phyloP scores from a whole-genome alignment of 306 rosid species.

The Fagus crenata region DNA sequence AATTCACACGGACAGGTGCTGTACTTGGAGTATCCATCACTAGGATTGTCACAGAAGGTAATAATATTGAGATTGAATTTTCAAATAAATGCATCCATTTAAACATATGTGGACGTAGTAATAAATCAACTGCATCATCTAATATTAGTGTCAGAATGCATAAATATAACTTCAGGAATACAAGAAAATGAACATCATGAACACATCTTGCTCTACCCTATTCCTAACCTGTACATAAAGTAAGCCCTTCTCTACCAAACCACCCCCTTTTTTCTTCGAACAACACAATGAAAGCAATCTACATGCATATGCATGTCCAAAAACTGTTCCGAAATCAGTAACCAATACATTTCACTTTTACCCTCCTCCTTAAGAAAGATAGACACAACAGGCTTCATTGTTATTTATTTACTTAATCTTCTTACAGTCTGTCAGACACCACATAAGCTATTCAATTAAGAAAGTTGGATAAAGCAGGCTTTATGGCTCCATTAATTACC shows the following conservation, averaged over 20 bases:
- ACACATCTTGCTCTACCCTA: not conserved
- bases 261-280: not conserved
- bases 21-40: slow-evolving; percentile 65
- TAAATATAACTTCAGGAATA: not conserved
- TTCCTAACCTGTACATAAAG: not conserved
- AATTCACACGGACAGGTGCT: slow-evolving; percentile 53
- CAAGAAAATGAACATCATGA: not conserved
- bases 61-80: slow-evolving; percentile 15
- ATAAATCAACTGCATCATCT: slow-evolving; percentile 18
- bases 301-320: not conserved
- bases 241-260: not conserved
- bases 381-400: not conserved
- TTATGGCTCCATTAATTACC: slow-evolving; percentile 1
- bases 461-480: not conserved
- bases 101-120: slow-evolving; percentile 11
- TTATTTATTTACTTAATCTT: not conserved
- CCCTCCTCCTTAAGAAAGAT: not conserved
- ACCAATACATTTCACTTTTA: not conserved
- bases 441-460: not conserved
- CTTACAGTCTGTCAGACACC: not conserved
- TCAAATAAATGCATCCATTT: not conserved
- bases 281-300: not conserved
- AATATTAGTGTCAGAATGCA: not conserved
- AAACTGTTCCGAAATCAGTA: not conserved
- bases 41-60: slow-evolving; percentile 38